Evolutionary conservation across 2,329 filamentous ascomycete species (phyloP).

Genomic region (Ophiostoma himal-ulmi): DNA sequence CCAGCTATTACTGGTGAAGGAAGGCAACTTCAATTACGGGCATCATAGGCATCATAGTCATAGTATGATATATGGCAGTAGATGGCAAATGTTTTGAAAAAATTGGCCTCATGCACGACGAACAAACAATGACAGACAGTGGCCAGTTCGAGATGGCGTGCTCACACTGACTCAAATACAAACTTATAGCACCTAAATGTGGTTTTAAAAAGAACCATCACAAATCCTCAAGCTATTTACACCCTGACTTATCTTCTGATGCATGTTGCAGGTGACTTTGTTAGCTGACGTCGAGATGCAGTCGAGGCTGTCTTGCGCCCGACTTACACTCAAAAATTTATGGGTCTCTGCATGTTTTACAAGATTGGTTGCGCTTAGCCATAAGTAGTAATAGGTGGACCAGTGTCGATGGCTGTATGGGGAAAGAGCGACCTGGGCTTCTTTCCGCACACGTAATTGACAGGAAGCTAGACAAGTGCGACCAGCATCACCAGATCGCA

Average conservation of each 20-base stretch:
- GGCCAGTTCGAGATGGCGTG: too few species aligned
- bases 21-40: too few species aligned
- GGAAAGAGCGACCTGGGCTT: neutral
- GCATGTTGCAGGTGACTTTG: neutral
- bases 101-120: too few species aligned
- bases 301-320: neutral
- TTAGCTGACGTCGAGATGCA: neutral
- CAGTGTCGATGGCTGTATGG: neutral
- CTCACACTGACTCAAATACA: too few species aligned
- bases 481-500: neutral
- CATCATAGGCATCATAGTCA: too few species aligned
- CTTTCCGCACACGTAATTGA: slow-evolving; percentile 10
- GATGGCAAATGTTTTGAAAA: too few species aligned
- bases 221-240: too few species aligned
- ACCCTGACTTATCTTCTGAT: neutral
- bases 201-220: too few species aligned
- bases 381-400: neutral
- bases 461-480: neutral
- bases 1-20: too few species aligned
- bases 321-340: neutral
- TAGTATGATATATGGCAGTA: too few species aligned
- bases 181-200: too few species aligned
- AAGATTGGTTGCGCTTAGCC: neutral
- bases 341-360: neutral
- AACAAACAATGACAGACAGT: too few species aligned